Evolutionary conservation across 768 basidiomycete species (phyloP).

Genomic region (Leccinum arenicola): DNA sequence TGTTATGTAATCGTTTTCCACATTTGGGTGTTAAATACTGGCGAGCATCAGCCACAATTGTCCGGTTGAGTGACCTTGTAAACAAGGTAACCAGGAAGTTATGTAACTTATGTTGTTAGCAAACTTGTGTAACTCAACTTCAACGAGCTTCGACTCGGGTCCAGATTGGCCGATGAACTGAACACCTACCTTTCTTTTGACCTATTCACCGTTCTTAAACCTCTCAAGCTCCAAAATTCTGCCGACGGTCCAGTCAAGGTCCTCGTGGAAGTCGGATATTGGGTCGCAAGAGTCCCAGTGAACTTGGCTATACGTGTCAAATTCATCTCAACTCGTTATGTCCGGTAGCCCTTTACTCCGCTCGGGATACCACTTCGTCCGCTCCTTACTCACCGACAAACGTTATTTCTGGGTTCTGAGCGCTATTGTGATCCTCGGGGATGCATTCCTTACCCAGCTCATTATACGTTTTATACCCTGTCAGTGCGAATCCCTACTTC

Average conservation of each 20-base stretch:
- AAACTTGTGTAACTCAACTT: neutral
- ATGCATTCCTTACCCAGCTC: constrained; percentile 74
- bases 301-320: constrained; percentile 6
- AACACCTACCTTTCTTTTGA: neutral
- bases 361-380: constrained; percentile 5
- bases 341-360: constrained; percentile 1
- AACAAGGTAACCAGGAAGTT: too few relatives aligned
- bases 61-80: too few relatives aligned
- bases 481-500: constrained; percentile 39
- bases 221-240: neutral
- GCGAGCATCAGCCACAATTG: too few relatives aligned
- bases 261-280: neutral
- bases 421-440: constrained; percentile 62
- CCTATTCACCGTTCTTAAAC: neutral
- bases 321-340: neutral
- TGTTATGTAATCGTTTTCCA: too few relatives aligned
- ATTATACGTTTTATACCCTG: constrained; percentile 83
- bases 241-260: neutral
- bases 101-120: neutral
- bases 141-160: neutral
- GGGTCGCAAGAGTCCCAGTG: neutral
- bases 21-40: too few relatives aligned
- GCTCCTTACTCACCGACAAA: constrained; percentile 43
- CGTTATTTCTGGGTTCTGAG: constrained; percentile 69
- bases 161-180: neutral